Evolutionary conservation across 345 rosid species (phyloP), one percentile per base, ranked within the genome.

Genomic region (Aquilaria malaccensis): DNA sequence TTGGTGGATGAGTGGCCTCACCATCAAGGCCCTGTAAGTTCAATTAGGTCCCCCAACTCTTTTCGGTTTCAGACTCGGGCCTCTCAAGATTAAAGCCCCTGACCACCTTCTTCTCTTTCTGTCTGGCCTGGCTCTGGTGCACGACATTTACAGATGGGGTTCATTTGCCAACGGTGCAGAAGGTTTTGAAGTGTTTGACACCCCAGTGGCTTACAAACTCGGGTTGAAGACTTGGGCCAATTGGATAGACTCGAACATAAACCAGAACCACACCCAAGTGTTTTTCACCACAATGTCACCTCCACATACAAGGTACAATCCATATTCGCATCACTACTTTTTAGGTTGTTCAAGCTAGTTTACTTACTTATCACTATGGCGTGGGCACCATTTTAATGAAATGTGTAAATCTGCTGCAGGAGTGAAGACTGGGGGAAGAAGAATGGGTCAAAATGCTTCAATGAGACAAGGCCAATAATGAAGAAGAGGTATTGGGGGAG

Each of bases 281-380:
- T 90, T 94, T 76, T 94, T 94, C 83, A 81, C 77, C 10, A 86
- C 96, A 13, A 88, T 84, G 96, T 88, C 97, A 15, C 91, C 99
- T 32, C 81, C 89, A 3, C 97, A 94, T 68, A 55, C 89, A 60
- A 86, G 80, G 99, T 94, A 22, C 22, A 22, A 22, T 22, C 22
- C 1, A 5, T 31, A 11, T 46, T 66, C 29, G 15, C 48, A 53
- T 61, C 62, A 53, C 33, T 6, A 13, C n/a, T 37, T 41, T 14
- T 30, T 32, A 13, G 4, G 3, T 50, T 37, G 13, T 14, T 10
- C 2, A 1, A 22, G 22, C 22, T 22, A 22, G 22, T 22, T 22
- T 22, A 22, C 22, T 22, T 22, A 22, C 22, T 22, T 22, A 22
- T 22, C 22, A 22, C 22, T 22, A 22, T 22, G 22, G 22, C 22